Percentiles rank a stretch among this genome's conserved stretches.
phyloP scores from a whole-genome alignment of 169 alveolate genomes.

The Plasmodium vinckei region DNA sequence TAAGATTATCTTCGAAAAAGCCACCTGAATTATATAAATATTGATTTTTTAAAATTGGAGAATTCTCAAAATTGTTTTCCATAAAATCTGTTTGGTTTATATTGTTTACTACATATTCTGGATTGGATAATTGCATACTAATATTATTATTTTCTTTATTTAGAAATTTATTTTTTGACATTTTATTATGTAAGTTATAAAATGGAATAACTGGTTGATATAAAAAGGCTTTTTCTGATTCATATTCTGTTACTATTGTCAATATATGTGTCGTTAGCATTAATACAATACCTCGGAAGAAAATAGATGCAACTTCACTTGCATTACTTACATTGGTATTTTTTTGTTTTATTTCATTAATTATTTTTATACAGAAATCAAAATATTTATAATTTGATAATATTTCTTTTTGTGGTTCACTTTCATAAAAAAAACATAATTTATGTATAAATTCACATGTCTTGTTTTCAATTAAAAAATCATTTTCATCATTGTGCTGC shows the following conservation, averaged over 20 bases:
- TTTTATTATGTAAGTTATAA: constrained; percentile 48
- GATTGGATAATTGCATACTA: neutral
- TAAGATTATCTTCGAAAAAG: constrained; percentile 33
- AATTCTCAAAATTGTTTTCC: constrained; percentile 11
- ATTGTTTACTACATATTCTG: constrained; percentile 5
- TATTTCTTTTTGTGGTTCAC: constrained; percentile 25
- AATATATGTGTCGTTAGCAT: constrained; percentile 73
- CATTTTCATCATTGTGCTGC: constrained; percentile 20
- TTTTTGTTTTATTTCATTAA: constrained; percentile 64
- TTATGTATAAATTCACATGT: constrained; percentile 55
- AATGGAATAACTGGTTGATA: constrained; percentile 76
- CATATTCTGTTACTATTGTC: constrained; percentile 69
- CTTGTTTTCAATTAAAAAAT: constrained; percentile 47
- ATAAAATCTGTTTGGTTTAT: neutral
- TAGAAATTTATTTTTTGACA: constrained; percentile 15
- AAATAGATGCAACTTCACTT: constrained; percentile 76
- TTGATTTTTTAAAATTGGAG: constrained; percentile 20
- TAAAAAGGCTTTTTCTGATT: constrained; percentile 44
- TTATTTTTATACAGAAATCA: constrained; percentile 40
- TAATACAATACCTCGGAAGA: constrained; percentile 64
- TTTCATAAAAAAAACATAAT: constrained; percentile 56
- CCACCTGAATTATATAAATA: neutral
- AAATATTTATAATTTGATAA: constrained; percentile 5
- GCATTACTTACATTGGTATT: constrained; percentile 68
- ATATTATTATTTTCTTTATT: constrained; percentile 15